Evolutionary conservation across 1,284 basidiomycete genomes (phyloP), one percentile per base, ranked within the genome.

Genomic region (Ustilago cynodontis): DNA sequence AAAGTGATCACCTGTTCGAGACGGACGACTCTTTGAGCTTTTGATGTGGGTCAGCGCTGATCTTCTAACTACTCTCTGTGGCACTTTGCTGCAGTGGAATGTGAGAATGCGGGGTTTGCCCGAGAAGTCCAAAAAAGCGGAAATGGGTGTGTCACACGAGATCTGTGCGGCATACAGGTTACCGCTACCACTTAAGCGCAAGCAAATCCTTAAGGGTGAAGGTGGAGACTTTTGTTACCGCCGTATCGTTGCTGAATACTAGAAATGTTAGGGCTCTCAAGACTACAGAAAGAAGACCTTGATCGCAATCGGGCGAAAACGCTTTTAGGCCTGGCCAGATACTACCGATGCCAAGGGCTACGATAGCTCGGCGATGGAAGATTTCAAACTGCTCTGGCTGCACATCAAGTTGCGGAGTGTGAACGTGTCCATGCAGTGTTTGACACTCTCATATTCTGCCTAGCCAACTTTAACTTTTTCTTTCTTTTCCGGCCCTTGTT

Each of bases 101-200:
- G 47, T 11, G 7, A 22, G 47, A 28, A 49, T 49, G 47, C 47
- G 24, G 26, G 24, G 47, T 13, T n/a, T 16, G 10, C 26, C 47
- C 7, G 14, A 16, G 6, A 13, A 11, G 24, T 49, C 47, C 24
- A 49, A 22, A 26, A 16, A 33, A 5, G 47, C 10, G 20, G 13
- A 24, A n/a, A 20, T 16, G 24, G 2, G 37, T 18, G 16, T 50
- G 61, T 50, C 52, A 59, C 58, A 59, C 58, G 58, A 59, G 49
- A 41, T 51, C 35, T 22, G 49, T 59, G 47, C 57, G 22, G 26
- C 41, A 26, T 13, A 51, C 26, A 29, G n/a, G 51, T 22, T 22
- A 53, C 10, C 47, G 24, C 33, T 20, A 6, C 10, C 24, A 18
- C 4, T 20, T 33, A 6, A 33, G 20, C 28, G 3, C 51, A 22